These are phyloP conservation scores for Xylariaceae sp. DNA, from an alignment of 2,329 filamentous ascomycete genomes.

Conservation along the genomic window DNA sequence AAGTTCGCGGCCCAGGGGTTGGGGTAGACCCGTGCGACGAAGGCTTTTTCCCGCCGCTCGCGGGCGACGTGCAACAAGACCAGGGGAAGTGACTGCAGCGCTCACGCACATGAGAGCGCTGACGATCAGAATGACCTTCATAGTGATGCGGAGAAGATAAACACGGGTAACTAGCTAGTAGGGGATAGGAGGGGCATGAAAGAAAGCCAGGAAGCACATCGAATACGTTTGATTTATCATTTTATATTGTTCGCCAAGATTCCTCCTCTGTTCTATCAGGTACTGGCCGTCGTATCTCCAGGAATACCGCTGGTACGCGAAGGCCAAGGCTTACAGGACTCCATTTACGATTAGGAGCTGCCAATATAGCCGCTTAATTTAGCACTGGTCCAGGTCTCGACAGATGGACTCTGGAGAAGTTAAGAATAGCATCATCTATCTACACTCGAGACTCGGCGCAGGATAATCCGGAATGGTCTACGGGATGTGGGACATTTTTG, in stretches of 20 bases:
- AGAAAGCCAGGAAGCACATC: background rate
- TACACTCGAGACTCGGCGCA: background rate
- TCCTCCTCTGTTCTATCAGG: background rate
- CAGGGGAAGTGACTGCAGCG: constrained; percentile 52
- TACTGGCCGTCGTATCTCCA: background rate
- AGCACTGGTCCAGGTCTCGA: background rate
- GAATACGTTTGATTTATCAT: background rate
- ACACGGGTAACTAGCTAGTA: background rate
- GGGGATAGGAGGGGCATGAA: background rate
- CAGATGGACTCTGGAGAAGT: background rate
- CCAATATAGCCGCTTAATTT: constrained; percentile 17
- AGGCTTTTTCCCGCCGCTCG: constrained; percentile 37
- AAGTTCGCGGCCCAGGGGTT: constrained; percentile 40
- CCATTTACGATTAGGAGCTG: background rate
- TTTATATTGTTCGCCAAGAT: background rate
- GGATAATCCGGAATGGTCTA: background rate
- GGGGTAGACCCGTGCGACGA: constrained; percentile 37
- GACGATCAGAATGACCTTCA: constrained; percentile 54
- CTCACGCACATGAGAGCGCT: constrained; percentile 48
- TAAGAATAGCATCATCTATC: background rate
- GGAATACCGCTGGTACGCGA: background rate
- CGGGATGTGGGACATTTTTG: background rate
- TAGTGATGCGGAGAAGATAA: constrained; percentile 41
- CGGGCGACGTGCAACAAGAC: constrained; percentile 47
- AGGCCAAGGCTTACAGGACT: background rate